A percentile compares a stretch with the other conserved stretches of the same genome.
phyloP scores from a whole-genome alignment of 2,329 filamentous ascomycete species.

The Botrytis medusae region DNA sequence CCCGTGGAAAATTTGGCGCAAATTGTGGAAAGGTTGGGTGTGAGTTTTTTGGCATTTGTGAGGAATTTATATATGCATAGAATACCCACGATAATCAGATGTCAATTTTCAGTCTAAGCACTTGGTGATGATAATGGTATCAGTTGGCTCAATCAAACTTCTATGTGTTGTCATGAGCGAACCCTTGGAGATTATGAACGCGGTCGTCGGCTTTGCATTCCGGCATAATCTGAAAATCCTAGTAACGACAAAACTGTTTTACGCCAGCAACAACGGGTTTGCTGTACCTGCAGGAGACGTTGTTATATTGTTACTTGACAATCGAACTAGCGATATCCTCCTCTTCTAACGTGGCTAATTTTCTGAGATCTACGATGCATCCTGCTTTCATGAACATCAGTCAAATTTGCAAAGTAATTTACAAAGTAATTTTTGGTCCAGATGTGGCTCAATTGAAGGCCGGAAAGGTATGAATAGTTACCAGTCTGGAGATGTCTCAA shows the following conservation, averaged over 20 bases:
- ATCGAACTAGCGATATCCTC: not conserved
- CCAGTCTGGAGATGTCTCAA: not conserved
- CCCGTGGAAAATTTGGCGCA: conserved; percentile 10
- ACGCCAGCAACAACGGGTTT: not conserved
- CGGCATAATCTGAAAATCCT: not conserved
- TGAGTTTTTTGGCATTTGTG: conserved; percentile 1
- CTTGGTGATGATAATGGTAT: not conserved
- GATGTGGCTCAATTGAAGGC: not conserved
- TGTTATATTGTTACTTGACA: not conserved
- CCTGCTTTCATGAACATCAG: not conserved
- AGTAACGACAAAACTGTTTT: not conserved
- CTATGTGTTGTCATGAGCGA: not conserved
- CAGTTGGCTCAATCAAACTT: not conserved
- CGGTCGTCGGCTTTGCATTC: not conserved
- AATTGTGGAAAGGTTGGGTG: conserved; percentile 3
- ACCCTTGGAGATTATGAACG: not conserved
- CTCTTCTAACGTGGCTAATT: not conserved
- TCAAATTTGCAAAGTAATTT: not conserved
- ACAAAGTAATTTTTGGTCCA: not conserved
- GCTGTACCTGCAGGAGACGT: conserved; percentile 6
- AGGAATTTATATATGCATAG: not conserved
- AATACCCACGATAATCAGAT: not conserved
- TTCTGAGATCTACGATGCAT: not conserved
- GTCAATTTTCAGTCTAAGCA: not conserved
- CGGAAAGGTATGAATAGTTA: not conserved